These are phyloP conservation scores for Gardenia jasminoides DNA, from an alignment of 257 asterid species.

Conservation along the genomic window DNA sequence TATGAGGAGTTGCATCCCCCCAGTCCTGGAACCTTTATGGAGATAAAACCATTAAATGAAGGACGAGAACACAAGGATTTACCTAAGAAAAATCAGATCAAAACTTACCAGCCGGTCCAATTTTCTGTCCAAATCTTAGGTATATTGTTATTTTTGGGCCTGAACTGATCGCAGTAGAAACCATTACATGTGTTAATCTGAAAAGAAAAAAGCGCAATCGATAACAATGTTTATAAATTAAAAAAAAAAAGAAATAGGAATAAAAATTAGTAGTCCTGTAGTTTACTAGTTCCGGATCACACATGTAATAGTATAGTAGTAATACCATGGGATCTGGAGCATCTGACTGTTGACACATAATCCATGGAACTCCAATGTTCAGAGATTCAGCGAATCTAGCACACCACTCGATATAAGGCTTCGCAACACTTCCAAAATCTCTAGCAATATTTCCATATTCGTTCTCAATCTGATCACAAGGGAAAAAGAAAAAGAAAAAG, in stretches of 20 bases:
- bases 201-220: not conserved
- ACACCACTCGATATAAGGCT: slow-evolving; percentile 26
- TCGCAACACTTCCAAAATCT: slow-evolving; percentile 27
- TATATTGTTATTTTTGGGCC: slow-evolving; percentile 10
- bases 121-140: slow-evolving; percentile 52
- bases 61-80: not conserved
- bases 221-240: not conserved
- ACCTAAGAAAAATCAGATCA: not conserved
- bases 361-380: slow-evolving; percentile 45
- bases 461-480: slow-evolving; percentile 36
- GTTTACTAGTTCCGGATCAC: too few species aligned
- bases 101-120: slow-evolving; percentile 46
- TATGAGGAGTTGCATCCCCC: slow-evolving; percentile 38
- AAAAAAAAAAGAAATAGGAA: not conserved
- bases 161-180: slow-evolving; percentile 33
- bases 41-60: not conserved
- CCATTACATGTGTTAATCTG: slow-evolving; percentile 48
- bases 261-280: too few species aligned
- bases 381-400: slow-evolving; percentile 40
- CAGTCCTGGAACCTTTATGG: slow-evolving; percentile 39
- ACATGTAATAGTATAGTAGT: too few species aligned
- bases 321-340: slow-evolving; percentile 40
- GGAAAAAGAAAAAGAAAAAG: not conserved
- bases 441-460: slow-evolving; percentile 41
- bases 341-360: slow-evolving; percentile 45